Evolutionary conservation across 768 basidiomycete genomes (phyloP).

Genomic region (Dioszegia crocea): DNA sequence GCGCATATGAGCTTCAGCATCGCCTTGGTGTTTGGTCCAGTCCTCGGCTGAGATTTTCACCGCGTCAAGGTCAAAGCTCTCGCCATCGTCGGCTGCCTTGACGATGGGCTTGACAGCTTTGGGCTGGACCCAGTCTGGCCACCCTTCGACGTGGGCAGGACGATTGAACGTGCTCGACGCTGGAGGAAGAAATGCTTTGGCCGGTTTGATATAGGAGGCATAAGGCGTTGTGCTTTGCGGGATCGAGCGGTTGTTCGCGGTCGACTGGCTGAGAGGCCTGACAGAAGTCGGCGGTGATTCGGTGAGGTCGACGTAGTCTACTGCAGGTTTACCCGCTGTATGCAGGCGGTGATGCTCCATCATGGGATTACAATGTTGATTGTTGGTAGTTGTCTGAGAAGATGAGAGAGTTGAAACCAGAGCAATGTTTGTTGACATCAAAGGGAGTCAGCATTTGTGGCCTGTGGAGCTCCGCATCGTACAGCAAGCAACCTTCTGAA

Average conservation of each 20-base stretch:
- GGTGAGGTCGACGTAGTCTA: constrained; percentile 20
- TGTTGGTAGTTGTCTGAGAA: neutral
- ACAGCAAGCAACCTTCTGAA: no score
- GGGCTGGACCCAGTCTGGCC: constrained; percentile 25
- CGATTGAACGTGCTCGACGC: neutral
- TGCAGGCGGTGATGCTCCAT: neutral
- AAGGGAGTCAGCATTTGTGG: no score
- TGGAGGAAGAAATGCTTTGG: constrained; percentile 29
- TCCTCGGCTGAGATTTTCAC: constrained; percentile 32
- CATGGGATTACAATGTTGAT: no score
- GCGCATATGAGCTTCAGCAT: constrained; percentile 72
- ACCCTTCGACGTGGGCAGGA: constrained; percentile 6
- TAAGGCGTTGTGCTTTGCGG: constrained; percentile 6
- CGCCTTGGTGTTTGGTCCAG: constrained; percentile 47
- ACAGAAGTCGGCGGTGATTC: constrained; percentile 11
- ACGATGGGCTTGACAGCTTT: neutral
- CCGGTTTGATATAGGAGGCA: constrained; percentile 34
- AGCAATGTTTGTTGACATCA: neutral
- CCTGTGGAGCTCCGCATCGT: no score
- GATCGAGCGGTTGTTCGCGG: neutral
- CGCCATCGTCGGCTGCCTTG: constrained; percentile 11
- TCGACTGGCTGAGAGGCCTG: neutral
- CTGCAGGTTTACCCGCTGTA: neutral
- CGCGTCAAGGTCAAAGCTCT: constrained; percentile 35
- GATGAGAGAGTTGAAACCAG: neutral